Evolutionary conservation across 176 grass and related monocot genomes (phyloP).

Genomic region (Otatea glauca): DNA sequence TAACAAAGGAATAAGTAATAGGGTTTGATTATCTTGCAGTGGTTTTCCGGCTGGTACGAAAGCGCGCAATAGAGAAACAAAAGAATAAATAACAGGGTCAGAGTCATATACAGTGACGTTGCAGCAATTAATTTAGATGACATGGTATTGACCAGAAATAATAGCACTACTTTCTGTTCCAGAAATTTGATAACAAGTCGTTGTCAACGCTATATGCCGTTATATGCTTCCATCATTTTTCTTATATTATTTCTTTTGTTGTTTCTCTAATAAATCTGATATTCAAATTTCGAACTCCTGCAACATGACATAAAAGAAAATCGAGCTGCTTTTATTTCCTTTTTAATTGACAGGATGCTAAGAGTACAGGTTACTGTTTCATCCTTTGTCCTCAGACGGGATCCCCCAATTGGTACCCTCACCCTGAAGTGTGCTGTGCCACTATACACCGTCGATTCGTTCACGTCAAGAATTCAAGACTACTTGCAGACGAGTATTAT

Average conservation of each 20-base stretch:
- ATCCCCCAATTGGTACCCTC: background rate
- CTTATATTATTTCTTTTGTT: background rate
- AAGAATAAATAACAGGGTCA: background rate
- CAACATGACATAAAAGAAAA: background rate
- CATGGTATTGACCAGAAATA: background rate
- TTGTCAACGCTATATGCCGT: background rate
- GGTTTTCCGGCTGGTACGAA: background rate
- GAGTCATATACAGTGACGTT: background rate
- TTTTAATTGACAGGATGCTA: background rate
- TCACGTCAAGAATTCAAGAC: constrained; percentile 25
- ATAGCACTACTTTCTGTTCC: background rate
- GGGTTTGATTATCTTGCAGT: background rate
- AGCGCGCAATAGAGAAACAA: background rate
- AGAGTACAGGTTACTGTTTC: background rate
- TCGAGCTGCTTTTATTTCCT: background rate
- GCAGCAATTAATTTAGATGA: too few species aligned
- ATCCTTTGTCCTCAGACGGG: background rate
- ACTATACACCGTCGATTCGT: background rate
- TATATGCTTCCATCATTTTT: background rate
- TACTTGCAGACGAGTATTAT: background rate
- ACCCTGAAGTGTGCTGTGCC: background rate
- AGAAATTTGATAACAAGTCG: background rate
- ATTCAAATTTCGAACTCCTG: background rate
- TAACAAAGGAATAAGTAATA: background rate
- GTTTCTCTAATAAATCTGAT: background rate